phyloP scores from a whole-genome alignment of 192 early-diverging fungal genomes.

The Physocladia obscura region DNA sequence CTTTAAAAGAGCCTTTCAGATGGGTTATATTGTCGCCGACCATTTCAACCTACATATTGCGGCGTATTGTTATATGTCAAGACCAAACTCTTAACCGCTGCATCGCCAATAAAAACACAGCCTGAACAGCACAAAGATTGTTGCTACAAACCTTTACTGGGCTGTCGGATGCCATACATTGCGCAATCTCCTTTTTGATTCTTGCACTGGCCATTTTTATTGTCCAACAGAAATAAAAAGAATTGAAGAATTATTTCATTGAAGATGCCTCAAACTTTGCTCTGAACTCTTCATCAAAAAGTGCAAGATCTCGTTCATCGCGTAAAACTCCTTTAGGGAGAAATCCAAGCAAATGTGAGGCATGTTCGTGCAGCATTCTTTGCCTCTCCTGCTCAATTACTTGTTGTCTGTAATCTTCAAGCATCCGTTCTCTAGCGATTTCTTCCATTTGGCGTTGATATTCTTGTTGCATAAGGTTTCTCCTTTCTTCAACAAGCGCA shows the following conservation, averaged over 20 bases:
- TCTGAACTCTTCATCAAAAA: constrained; percentile 61
- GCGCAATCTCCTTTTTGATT: constrained; percentile 35
- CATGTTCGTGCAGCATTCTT: constrained; percentile 61
- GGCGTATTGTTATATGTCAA: no score
- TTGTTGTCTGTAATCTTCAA: constrained; percentile 49
- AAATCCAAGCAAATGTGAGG: constrained; percentile 51
- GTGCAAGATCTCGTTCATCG: constrained; percentile 55
- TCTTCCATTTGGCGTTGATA: constrained; percentile 37
- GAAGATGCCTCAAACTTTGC: constrained; percentile 50
- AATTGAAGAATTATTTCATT: neutral
- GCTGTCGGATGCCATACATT: constrained; percentile 29
- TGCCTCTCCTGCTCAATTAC: constrained; percentile 66
- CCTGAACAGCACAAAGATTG: neutral
- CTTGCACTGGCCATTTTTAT: constrained; percentile 29
- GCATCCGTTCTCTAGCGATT: constrained; percentile 37
- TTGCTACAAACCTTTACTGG: constrained; percentile 31
- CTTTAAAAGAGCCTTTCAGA: constrained; percentile 46
- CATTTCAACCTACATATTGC: constrained; percentile 34
- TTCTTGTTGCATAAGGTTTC: constrained; percentile 38
- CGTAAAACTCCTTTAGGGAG: constrained; percentile 65
- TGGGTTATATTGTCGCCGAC: constrained; percentile 32
- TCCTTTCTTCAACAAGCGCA: constrained; percentile 52
- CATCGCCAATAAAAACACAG: neutral
- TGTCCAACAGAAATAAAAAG: neutral
- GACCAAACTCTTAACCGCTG: neutral